phyloP scores from a whole-genome alignment of 2,329 filamentous ascomycete species.

The Colletotrichum echinochloae region DNA sequence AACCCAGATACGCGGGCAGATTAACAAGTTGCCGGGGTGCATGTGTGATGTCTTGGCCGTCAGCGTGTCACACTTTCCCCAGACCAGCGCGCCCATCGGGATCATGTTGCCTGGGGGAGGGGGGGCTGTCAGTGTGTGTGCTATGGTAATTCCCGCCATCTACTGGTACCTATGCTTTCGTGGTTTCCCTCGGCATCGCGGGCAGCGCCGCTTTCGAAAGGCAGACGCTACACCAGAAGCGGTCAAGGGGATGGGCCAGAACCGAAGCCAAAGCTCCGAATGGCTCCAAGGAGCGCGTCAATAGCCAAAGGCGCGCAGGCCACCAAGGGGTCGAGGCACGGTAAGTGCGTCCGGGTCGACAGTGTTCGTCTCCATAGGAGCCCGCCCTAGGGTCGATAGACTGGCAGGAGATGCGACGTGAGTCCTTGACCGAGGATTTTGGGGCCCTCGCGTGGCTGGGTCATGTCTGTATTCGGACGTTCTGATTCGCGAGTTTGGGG shows the following conservation, averaged over 20 bases:
- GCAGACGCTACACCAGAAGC: slow-evolving; percentile 13
- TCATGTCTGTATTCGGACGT: slow-evolving; percentile 3
- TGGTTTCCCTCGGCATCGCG: too few relatives aligned
- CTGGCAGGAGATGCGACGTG: slow-evolving; percentile 18
- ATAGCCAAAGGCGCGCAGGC: slow-evolving; percentile 14
- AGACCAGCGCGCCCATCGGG: slow-evolving; percentile 9
- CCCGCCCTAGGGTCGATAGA: slow-evolving; percentile 20
- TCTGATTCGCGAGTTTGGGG: slow-evolving; percentile 27
- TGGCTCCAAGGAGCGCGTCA: not conserved
- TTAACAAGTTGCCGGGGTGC: slow-evolving; percentile 37
- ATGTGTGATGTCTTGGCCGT: slow-evolving; percentile 8
- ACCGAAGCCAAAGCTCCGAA: slow-evolving; percentile 20
- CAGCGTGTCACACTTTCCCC: slow-evolving; percentile 8
- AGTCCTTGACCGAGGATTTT: slow-evolving; percentile 6
- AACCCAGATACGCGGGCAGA: not conserved
- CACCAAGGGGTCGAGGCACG: slow-evolving; percentile 22
- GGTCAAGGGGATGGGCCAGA: slow-evolving; percentile 18
- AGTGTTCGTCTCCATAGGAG: slow-evolving; percentile 7
- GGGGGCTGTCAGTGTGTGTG: slow-evolving; percentile 19
- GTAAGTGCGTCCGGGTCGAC: slow-evolving; percentile 17
- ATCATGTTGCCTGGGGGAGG: slow-evolving; percentile 5
- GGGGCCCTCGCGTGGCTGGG: slow-evolving; percentile 13
- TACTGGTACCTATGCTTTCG: not conserved
- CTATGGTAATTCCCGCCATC: not conserved
- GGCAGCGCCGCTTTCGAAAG: slow-evolving; percentile 4